Conservation (phyloP, 805 yeast genomes). For the Kuraishia borneana region DNA sequence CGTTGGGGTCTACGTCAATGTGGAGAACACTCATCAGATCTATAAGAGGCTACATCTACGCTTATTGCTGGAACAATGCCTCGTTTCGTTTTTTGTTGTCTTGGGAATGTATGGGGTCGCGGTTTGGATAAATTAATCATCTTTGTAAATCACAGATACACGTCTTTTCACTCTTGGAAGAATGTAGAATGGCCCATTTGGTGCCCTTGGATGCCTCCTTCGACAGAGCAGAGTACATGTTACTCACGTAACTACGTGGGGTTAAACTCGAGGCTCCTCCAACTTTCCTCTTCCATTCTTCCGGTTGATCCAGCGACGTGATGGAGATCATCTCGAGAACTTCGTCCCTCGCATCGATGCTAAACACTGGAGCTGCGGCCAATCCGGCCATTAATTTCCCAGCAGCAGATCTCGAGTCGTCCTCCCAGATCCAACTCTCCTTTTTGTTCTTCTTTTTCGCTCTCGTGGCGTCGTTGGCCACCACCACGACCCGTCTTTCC, state of each 20-base stretch:
- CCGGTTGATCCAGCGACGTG: conserved; percentile 64
- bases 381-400: conserved; percentile 41
- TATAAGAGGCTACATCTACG: neutral
- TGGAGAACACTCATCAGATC: neutral
- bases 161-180: conserved; percentile 69
- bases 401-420: conserved; percentile 55
- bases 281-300: conserved; percentile 77
- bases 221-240: conserved; percentile 58
- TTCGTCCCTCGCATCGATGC: conserved; percentile 76
- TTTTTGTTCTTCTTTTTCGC: conserved; percentile 67
- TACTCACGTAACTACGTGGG: conserved; percentile 70
- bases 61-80: neutral
- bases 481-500: conserved; percentile 49
- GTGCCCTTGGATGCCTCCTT: conserved; percentile 68
- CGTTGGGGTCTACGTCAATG: neutral
- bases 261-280: conserved; percentile 71
- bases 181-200: conserved; percentile 64
- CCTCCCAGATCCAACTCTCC: conserved; percentile 70
- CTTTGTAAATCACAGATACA: conserved; percentile 58
- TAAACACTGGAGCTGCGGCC: conserved; percentile 59
- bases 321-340: conserved; percentile 74
- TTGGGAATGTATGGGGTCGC: conserved; percentile 1
- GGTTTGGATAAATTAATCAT: conserved; percentile 10
- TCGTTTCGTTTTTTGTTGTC: neutral
- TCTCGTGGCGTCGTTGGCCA: conserved; percentile 73